phyloP scores from a whole-genome alignment of 371 early-diverging fungal species.

The Mucor saturninus region DNA sequence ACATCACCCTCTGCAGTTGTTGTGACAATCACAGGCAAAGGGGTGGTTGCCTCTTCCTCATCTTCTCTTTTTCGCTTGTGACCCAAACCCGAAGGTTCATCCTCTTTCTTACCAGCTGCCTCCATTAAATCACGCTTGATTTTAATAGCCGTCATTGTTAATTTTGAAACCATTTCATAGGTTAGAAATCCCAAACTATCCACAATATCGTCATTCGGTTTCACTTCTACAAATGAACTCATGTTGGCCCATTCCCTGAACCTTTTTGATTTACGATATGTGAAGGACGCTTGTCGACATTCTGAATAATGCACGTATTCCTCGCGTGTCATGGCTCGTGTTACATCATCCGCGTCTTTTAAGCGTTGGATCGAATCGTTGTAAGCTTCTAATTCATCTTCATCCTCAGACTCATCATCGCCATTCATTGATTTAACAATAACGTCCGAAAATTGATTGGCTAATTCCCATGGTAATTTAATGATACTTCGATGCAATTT shows the following conservation, averaged over 20 bases:
- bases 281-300: constrained; percentile 97
- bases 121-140: constrained; percentile 67
- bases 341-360: constrained; percentile 88
- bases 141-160: constrained; percentile 87
- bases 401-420: constrained; percentile 83
- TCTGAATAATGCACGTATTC: constrained; percentile 99
- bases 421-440: constrained; percentile 54
- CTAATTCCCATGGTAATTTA: constrained; percentile 91
- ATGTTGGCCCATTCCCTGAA: constrained; percentile 97
- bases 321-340: constrained; percentile 95
- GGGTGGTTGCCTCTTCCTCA: constrained; percentile 31
- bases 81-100: constrained; percentile 25
- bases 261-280: constrained; percentile 91
- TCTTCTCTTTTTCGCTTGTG: constrained; percentile 48
- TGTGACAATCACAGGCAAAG: constrained; percentile 8
- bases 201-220: constrained; percentile 93
- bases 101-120: constrained; percentile 35
- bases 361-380: constrained; percentile 83
- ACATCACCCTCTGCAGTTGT: constrained; percentile 9
- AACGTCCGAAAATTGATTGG: constrained; percentile 79
- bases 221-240: constrained; percentile 82
- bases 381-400: constrained; percentile 86
- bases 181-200: constrained; percentile 97
- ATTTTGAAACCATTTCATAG: constrained; percentile 93
- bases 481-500: constrained; percentile 76